A percentile compares a stretch with the other conserved stretches of the same genome.
phyloP scores from a whole-genome alignment of 768 basidiomycete species.

The Boletus sensibilis region DNA sequence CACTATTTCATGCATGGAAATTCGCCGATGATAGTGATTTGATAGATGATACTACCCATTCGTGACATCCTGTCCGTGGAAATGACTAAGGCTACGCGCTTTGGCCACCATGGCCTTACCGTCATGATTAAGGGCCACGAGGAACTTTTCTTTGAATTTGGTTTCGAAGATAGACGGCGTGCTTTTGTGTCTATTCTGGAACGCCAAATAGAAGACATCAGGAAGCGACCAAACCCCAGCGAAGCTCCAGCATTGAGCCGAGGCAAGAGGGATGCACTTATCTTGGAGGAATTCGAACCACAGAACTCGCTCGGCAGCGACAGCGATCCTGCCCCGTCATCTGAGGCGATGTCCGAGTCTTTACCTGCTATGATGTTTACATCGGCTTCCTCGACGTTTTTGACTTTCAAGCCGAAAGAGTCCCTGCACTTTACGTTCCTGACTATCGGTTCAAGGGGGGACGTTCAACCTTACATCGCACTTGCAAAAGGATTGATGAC shows the following conservation, averaged over 20 bases:
- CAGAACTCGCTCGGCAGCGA: slow-evolving; percentile 35
- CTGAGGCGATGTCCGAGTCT: slow-evolving; percentile 64
- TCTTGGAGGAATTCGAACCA: slow-evolving; percentile 82
- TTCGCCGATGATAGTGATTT: slow-evolving; percentile 2
- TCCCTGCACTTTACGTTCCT: slow-evolving; percentile 89
- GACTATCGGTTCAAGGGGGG: slow-evolving; percentile 94
- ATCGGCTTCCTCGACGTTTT: slow-evolving; percentile 91
- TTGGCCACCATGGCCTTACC: slow-evolving; percentile 86
- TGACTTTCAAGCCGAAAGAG: slow-evolving; percentile 91
- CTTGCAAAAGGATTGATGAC: slow-evolving; percentile 87
- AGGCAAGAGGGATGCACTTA: slow-evolving; percentile 68
- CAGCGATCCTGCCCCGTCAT: slow-evolving; percentile 44
- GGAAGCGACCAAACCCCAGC: slow-evolving; percentile 45
- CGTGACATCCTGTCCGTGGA: slow-evolving; percentile 84
- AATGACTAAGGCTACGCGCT: slow-evolving; percentile 82
- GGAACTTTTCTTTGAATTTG: slow-evolving; percentile 96
- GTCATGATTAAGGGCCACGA: slow-evolving; percentile 94
- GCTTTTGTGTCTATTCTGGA: slow-evolving; percentile 76
- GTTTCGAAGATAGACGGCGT: slow-evolving; percentile 73
- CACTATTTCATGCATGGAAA: neutral
- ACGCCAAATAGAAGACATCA: slow-evolving; percentile 74
- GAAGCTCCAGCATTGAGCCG: slow-evolving; percentile 45
- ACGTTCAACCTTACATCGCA: slow-evolving; percentile 98
- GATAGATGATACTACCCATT: slow-evolving; percentile 92
- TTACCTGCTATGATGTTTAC: slow-evolving; percentile 94